A percentile compares a stretch with the other conserved stretches of the same genome.
Conservation (phyloP, 2,329 filamentous ascomycete species). For the Ceratocystis diversiconidia region DNA sequence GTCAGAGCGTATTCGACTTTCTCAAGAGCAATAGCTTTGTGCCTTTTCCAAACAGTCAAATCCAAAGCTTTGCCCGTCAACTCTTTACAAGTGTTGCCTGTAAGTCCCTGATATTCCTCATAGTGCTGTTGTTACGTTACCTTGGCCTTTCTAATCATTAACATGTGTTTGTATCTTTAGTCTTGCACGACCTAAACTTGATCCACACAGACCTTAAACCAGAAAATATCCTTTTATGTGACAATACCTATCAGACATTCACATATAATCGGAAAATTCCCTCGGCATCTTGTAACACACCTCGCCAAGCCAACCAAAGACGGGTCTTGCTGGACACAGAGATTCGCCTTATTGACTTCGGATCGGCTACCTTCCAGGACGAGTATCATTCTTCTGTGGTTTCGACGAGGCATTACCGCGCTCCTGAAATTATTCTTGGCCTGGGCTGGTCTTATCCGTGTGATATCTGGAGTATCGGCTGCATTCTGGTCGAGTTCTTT, state of each 20-base stretch:
- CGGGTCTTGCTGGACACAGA: slow-evolving; percentile 54
- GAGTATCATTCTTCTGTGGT: slow-evolving; percentile 61
- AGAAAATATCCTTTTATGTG: slow-evolving; percentile 54
- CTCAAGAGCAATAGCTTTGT: slow-evolving; percentile 91
- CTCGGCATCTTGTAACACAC: slow-evolving; percentile 47
- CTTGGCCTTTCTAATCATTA: neutral
- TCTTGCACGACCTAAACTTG: slow-evolving; percentile 89
- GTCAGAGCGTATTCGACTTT: slow-evolving; percentile 97
- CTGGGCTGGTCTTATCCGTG: slow-evolving; percentile 59
- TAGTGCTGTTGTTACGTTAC: too few species aligned
- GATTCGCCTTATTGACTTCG: slow-evolving; percentile 57
- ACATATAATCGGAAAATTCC: slow-evolving; percentile 57
- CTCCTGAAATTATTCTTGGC: slow-evolving; percentile 56
- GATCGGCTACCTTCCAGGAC: slow-evolving; percentile 57
- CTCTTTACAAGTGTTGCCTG: slow-evolving; percentile 96
- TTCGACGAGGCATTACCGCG: slow-evolving; percentile 54
- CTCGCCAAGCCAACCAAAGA: slow-evolving; percentile 47
- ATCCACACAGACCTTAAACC: slow-evolving; percentile 78
- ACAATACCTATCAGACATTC: slow-evolving; percentile 53
- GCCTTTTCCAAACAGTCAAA: slow-evolving; percentile 95
- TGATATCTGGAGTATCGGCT: slow-evolving; percentile 62
- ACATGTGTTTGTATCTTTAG: slow-evolving; percentile 31
- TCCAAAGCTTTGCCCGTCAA: slow-evolving; percentile 90
- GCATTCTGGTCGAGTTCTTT: slow-evolving; percentile 58
- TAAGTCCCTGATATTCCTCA: slow-evolving; percentile 35